Conservation (phyloP, 169 alveolate species). For the Eimeria brunetti region DNA sequence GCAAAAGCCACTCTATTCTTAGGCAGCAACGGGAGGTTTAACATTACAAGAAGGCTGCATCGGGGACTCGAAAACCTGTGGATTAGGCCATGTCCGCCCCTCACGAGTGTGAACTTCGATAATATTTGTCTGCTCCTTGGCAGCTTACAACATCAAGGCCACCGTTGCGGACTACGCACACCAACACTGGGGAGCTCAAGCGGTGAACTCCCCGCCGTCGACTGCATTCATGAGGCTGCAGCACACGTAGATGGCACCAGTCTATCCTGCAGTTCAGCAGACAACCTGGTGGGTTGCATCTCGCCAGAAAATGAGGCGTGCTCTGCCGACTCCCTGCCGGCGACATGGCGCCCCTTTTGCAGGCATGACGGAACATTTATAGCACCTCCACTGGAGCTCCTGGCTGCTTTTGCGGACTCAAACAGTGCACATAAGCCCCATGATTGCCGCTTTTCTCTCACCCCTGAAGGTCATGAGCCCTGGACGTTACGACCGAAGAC, state of each 20-base stretch:
- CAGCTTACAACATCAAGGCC: conserved; percentile 1
- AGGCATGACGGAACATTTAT: conserved; percentile 34
- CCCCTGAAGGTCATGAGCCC: neutral
- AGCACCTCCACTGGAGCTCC: conserved; percentile 61
- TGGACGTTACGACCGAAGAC: neutral
- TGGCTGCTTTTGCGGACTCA: conserved; percentile 51
- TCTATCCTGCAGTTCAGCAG: neutral
- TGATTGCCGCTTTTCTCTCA: neutral
- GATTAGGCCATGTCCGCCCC: neutral
- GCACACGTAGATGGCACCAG: neutral
- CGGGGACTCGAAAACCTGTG: conserved; percentile 14
- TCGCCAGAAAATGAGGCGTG: neutral
- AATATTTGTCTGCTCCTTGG: neutral
- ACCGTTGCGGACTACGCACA: neutral
- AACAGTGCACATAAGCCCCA: neutral
- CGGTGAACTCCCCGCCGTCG: neutral
- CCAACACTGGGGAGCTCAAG: conserved; percentile 1
- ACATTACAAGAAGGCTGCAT: conserved; percentile 2
- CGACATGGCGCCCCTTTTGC: conserved; percentile 10
- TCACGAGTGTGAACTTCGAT: neutral
- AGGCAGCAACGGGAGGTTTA: conserved; percentile 31
- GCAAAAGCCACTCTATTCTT: neutral
- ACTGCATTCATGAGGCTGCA: neutral
- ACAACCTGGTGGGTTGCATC: too few relatives aligned
- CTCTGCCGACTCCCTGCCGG: neutral